Evolutionary conservation across 139 green algal species (phyloP), one percentile per base, ranked within the genome.

Genomic region (Desmodesmus armatus): DNA sequence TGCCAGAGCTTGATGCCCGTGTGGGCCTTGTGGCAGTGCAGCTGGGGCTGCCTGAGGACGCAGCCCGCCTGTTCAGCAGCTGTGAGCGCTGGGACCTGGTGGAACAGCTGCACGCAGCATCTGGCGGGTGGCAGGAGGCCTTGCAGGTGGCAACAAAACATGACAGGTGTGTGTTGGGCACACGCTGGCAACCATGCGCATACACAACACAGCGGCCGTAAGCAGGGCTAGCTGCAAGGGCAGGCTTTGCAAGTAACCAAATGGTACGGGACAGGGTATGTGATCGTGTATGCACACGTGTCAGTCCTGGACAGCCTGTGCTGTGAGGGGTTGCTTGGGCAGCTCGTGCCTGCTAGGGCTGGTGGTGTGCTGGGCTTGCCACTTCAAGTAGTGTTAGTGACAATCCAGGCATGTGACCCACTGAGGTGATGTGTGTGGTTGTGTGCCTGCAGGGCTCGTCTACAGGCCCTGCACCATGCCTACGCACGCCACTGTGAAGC

Each of bases 111-210:
- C 89, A 92, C 82, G 82, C 91, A 86, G 90, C 94, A 17, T 84
- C 63, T 15, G 94, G 92, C 3, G 55, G 93, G n/a, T 98, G 95
- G 95, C 88, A 94, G 33, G 88, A 91, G 66, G 95, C 95, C 5
- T 72, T 97, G 31, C 86, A 93, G n/a, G 63, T 94, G 19, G 95
- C 95, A 2, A 76, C 90, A 41, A 92, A 95, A 85, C 76, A 94
- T n/a, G 93, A 96, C 84, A 79, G 79, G 79, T 77, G 21, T 5
- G 65, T 31, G 23, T 25, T n/a, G n/a, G n/a, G n/a, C n/a, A n/a
- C n/a, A n/a, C n/a, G n/a, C n/a, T n/a, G n/a, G n/a, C n/a, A n/a
- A n/a, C n/a, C n/a, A n/a, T n/a, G n/a, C n/a, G n/a, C n/a, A n/a
- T n/a, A n/a, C n/a, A n/a, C n/a, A n/a, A n/a, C n/a, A n/a, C n/a